Base-by-base conservation (phyloP, 179 eudicot species). In the Camellia oleifera region DNA sequence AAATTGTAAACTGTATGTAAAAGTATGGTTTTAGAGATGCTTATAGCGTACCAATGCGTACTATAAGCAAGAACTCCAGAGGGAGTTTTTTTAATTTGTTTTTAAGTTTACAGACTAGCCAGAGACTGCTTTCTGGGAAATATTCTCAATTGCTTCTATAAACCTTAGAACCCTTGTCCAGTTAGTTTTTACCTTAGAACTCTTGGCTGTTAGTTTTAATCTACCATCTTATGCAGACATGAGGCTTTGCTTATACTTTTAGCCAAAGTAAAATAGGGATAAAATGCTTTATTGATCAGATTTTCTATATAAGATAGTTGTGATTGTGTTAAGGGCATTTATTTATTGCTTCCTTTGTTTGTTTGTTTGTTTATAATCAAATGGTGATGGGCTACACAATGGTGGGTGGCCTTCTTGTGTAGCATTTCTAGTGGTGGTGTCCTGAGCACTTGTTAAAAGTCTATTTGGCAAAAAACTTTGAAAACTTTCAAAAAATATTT, bases 1-100 rank as follows among this genome's bases (percentile, higher is more conserved):
- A 20, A 70, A 70, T 9, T n/a, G 74, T 48, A 71, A 71, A 40
- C 75, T 71, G 32, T 50, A 18, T 71, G 75, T 71, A 71, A 50
- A 71, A 71, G 12, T 71, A 50, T 40, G 56, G 17, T 53, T 70
- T 54, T 48, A 71, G 75, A 53, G 9, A 71, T 71, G 58, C 42
- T 50, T 71, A 18, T 20, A 18, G 75, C 13, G 3, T 11, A 50
- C 7, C 7, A 26, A 71, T n/a, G 52, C 57, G 75, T 48, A n/a
- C 58, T 71, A 5, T 13, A 15, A 23, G 18, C 60, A 9, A 13
- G 1, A 18, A 20, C 10, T n/a, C 75, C 40, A 0, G 53, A 70
- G 10, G 4, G 23, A 42, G 53, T 23, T 70, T 20, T 18, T 7
- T 9, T 23, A 23, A 18, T 53, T 44, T 57, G 61, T 57, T 5